These are phyloP conservation scores for Eucalyptus coolabah DNA, from an alignment of 345 rosid genomes.

Conservation along the genomic window DNA sequence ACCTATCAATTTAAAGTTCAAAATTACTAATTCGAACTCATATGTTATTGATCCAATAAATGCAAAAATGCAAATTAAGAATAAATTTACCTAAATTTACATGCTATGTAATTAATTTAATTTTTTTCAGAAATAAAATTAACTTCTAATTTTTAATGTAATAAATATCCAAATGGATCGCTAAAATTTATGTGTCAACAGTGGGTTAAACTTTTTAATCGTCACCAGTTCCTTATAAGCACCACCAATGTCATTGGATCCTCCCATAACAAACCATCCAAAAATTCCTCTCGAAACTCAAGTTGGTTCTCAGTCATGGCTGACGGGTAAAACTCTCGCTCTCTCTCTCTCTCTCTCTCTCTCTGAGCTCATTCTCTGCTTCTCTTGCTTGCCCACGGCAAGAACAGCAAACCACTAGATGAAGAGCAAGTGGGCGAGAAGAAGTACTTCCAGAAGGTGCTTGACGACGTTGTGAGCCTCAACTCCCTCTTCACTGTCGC, in stretches of 20 bases:
- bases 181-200: no score
- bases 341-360: no score
- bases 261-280: background rate
- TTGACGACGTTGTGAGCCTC: background rate
- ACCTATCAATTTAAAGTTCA: no score
- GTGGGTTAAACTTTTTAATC: background rate
- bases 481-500: background rate
- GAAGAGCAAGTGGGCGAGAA: background rate
- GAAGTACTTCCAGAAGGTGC: background rate
- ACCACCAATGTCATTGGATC: background rate
- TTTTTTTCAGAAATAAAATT: no score
- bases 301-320: background rate
- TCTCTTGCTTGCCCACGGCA: background rate
- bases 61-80: no score
- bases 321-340: background rate
- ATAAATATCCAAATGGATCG: no score
- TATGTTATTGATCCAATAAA: no score
- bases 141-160: rapidly evolving
- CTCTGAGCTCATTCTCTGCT: background rate
- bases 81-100: no score
- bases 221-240: background rate
- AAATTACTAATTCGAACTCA: no score
- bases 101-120: no score
- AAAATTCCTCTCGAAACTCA: background rate
- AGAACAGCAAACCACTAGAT: background rate